Evolutionary conservation across 441 rosid species (phyloP), one percentile per base, ranked within the genome.

Genomic region (Geranium incanum): DNA sequence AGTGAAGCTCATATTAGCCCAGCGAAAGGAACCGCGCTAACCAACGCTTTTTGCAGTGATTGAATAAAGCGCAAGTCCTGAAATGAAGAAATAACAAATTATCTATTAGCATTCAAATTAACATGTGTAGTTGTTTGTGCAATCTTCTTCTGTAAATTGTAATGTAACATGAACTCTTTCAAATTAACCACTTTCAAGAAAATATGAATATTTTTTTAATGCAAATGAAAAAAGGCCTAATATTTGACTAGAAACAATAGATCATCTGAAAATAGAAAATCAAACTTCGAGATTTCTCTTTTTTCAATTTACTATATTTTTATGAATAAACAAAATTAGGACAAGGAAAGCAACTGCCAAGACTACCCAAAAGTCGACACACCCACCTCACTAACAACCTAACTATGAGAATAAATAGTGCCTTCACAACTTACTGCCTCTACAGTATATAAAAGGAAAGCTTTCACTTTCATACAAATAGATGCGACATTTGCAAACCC

Each of bases 1-100:
- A 7, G 89, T 68, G 66, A 88, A 80, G 83, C 90, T 93, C 98
- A 90, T 93, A 43, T 69, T 81, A 71, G 77, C 71, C 67, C 74
- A 72, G 70, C 36, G 12, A 28, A 76, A 71, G 11, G 50, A 55
- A 39, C 36, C 72, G 60, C 67, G 68, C 16, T 43, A 48, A 43
- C 39, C 45, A 78, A 70, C n/a, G 39, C 65, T 41, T 68, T 64
- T 45, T 18, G 62, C 67, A 36, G 68, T 5, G 16, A 57, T 37
- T 43, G 23, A 68, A 45, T 59, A 36, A 48, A 72, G 48, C 36
- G 65, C 63, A 37, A 66, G 72, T 33, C 81, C 90, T 84, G 86
- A 72, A 76, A 71, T 7, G 28, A 77, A 72, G 48, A 66, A 71
- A 60, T 38, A 65, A 70, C 41, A 65, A 66, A 12, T 70, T 68